Conservation (phyloP, 257 asterid genomes). For the Hygrophila difformis region DNA sequence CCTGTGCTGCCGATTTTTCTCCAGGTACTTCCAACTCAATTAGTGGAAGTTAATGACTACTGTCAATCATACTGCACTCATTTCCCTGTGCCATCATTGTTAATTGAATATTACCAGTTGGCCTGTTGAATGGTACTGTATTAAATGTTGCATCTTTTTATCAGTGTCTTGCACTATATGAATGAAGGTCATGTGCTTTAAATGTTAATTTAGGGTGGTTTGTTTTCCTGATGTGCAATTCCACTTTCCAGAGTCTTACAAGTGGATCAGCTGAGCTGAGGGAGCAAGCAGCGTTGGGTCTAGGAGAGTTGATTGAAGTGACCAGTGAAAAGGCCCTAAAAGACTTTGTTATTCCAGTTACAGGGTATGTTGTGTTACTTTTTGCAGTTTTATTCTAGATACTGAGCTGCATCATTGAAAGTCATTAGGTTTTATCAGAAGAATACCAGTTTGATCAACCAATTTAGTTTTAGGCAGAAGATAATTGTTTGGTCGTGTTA, state of each 20-base stretch:
- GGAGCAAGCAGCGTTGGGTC: conserved; percentile 96
- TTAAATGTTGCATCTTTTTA: not conserved
- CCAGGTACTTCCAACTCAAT: conserved; percentile 50
- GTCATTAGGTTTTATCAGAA: no score
- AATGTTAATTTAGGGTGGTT: not conserved
- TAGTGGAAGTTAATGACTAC: conserved; percentile 1
- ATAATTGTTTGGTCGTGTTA: no score
- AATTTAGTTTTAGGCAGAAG: no score
- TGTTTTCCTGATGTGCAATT: conserved; percentile 2
- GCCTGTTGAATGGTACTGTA: not conserved
- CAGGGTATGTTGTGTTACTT: conserved; percentile 59
- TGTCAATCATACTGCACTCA: not conserved
- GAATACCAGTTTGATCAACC: no score
- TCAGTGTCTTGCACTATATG: not conserved
- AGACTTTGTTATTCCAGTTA: conserved; percentile 92
- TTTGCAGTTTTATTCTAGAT: no score
- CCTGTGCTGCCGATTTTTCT: conserved; percentile 85
- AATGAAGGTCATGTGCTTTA: not conserved
- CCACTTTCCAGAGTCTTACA: conserved; percentile 64
- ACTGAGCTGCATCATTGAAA: no score
- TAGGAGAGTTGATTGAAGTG: conserved; percentile 91
- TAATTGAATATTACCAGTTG: not conserved
- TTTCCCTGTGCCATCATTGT: not conserved
- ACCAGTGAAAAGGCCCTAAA: conserved; percentile 80
- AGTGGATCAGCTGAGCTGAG: conserved; percentile 97